Percentiles rank a stretch among this genome's conserved stretches.
Evolutionary conservation across 163 green algal species (phyloP).

Genomic region (Volvox carteri): DNA sequence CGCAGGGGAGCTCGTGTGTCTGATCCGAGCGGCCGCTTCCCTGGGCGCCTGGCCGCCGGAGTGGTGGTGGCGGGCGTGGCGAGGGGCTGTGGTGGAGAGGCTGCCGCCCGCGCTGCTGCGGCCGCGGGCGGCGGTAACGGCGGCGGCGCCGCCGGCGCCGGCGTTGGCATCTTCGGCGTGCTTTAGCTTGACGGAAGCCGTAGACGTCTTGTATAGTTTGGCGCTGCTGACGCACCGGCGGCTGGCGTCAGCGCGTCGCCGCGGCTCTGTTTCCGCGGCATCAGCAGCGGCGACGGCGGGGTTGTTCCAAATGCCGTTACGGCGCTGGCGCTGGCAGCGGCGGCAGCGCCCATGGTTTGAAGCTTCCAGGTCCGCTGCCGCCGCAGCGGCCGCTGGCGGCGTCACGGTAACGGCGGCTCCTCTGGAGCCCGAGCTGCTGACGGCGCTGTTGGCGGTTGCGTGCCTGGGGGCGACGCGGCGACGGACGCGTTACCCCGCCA

Average conservation of each 20-base stretch:
- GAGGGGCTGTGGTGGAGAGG: neutral
- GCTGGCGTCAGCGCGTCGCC: too few relatives aligned
- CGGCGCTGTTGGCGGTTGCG: slow-evolving; percentile 36
- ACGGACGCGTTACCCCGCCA: too few relatives aligned
- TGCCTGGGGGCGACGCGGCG: neutral
- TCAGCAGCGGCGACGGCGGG: too few relatives aligned
- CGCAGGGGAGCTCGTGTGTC: slow-evolving; percentile 1
- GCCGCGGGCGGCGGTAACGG: neutral
- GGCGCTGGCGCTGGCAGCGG: neutral
- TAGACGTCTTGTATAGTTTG: slow-evolving; percentile 41
- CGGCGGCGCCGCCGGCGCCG: neutral
- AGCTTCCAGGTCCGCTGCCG: neutral
- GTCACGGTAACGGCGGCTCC: neutral
- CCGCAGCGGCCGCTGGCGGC: neutral
- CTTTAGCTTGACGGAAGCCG: slow-evolving; percentile 16
- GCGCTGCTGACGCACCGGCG: slow-evolving; percentile 4
- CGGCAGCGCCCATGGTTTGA: neutral
- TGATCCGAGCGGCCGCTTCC: slow-evolving; percentile 3
- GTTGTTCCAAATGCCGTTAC: neutral
- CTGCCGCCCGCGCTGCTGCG: slow-evolving; percentile 30
- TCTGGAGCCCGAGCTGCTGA: neutral
- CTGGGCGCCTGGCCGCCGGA: slow-evolving; percentile 4
- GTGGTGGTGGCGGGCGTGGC: slow-evolving; percentile 37
- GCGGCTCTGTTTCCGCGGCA: too few relatives aligned
- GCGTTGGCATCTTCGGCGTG: neutral